Percentiles rank a stretch among this genome's conserved stretches.
These are phyloP conservation scores for Holtermannia corniformis DNA, from an alignment of 768 basidiomycete genomes.

Conservation along the genomic window DNA sequence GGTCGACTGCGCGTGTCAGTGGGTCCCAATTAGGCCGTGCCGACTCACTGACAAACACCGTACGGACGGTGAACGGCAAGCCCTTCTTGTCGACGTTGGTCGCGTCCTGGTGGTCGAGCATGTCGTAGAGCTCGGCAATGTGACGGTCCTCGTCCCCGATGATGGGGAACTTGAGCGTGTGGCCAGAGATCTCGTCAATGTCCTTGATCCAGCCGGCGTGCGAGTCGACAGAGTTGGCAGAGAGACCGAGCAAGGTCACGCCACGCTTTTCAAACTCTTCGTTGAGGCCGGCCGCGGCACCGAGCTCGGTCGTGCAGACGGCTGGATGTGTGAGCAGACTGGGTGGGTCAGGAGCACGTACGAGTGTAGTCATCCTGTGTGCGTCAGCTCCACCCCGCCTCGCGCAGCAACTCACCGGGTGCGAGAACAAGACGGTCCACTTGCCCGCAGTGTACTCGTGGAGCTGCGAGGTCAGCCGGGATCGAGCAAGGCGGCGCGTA, in stretches of 20 bases:
- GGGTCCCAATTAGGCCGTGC: neutral
- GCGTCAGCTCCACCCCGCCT: neutral
- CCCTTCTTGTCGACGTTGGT: slow-evolving; percentile 57
- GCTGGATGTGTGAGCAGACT: slow-evolving; percentile 13
- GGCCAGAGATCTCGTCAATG: slow-evolving; percentile 55
- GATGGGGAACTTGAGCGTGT: slow-evolving; percentile 82
- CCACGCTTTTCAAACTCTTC: slow-evolving; percentile 75
- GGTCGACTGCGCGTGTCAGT: slow-evolving; percentile 52
- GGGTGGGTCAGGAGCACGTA: slow-evolving; percentile 30
- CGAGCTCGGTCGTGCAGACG: slow-evolving; percentile 72
- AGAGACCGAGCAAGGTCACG: slow-evolving; percentile 68
- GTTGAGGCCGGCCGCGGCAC: slow-evolving; percentile 81
- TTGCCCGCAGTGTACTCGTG: slow-evolving; percentile 83
- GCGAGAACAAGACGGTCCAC: slow-evolving; percentile 88
- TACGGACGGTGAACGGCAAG: slow-evolving; percentile 93
- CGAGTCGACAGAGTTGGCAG: slow-evolving; percentile 75
- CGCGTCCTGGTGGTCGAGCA: slow-evolving; percentile 90
- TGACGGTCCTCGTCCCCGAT: slow-evolving; percentile 86
- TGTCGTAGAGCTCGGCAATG: slow-evolving; percentile 75
- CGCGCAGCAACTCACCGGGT: slow-evolving; percentile 81
- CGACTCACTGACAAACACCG: slow-evolving; percentile 67
- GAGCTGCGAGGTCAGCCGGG: slow-evolving; percentile 30
- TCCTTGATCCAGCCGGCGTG: slow-evolving; percentile 81
- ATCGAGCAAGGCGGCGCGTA: slow-evolving; percentile 33
- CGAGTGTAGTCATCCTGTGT: slow-evolving; percentile 11